These are phyloP conservation scores for Russula abietina DNA, from an alignment of 768 basidiomycete genomes.

Conservation along the genomic window DNA sequence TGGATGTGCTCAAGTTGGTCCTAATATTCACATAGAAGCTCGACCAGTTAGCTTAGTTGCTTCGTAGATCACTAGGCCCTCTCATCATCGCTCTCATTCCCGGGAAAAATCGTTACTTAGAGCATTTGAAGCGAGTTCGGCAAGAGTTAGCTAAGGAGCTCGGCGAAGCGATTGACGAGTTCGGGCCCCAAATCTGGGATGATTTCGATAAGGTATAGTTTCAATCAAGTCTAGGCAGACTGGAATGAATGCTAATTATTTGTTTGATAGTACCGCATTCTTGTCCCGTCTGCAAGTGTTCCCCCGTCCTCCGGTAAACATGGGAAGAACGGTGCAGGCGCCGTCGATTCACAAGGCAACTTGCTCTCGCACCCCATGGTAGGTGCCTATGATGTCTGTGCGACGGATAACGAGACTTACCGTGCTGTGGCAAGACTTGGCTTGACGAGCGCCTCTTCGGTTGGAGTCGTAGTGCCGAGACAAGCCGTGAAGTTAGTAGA, in stretches of 20 bases:
- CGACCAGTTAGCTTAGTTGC: slow-evolving; percentile 15
- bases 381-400: slow-evolving; percentile 29
- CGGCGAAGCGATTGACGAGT: slow-evolving; percentile 74
- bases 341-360: slow-evolving; percentile 73
- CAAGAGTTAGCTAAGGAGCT: slow-evolving; percentile 75
- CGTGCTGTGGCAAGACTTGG: slow-evolving; percentile 49
- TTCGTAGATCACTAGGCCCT: slow-evolving; percentile 76
- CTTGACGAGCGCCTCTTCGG: slow-evolving; percentile 89
- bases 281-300: slow-evolving; percentile 75
- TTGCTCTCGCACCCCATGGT: slow-evolving; percentile 84
- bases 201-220: slow-evolving; percentile 72
- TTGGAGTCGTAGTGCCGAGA: slow-evolving; percentile 65
- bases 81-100: slow-evolving; percentile 81
- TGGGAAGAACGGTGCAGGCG: slow-evolving; percentile 74
- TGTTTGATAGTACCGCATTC: slow-evolving; percentile 43
- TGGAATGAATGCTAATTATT: neutral
- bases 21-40: neutral
- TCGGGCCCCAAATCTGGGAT: slow-evolving; percentile 79
- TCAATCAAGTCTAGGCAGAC: neutral
- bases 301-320: slow-evolving; percentile 70
- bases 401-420: neutral
- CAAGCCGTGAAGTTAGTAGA: slow-evolving; percentile 54
- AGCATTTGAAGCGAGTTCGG: slow-evolving; percentile 67
- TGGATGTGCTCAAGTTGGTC: slow-evolving; percentile 91
- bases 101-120: slow-evolving; percentile 75